Base-by-base conservation (phyloP, 192 early-diverging fungal species). In the Podila epigama region DNA sequence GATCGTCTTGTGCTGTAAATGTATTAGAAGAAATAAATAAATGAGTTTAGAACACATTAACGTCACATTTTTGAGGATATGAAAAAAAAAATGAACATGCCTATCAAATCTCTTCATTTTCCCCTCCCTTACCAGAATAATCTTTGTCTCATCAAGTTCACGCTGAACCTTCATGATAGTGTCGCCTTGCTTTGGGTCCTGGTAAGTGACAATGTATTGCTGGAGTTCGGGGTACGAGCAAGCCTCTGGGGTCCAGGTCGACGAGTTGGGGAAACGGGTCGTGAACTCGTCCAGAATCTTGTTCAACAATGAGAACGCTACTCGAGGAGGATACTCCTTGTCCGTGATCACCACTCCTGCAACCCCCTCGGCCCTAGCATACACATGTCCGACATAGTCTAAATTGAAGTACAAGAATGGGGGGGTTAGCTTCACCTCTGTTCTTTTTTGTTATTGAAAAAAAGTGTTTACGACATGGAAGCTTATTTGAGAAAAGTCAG, bases 111-210 rank as follows among this genome's bases (percentile, higher is more conserved):
- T 86, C 50, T 97, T 94, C 58, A 98, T 88, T 79, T 93, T 94
- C 75, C 94, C 94, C 0, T 96, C 98, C 81, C 95, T 95, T 82
- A 95, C 94, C 85, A 99, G 68, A 33, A 99, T 91, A 42, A 90
- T 90, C 80, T 95, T 99, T 11, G 97, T 99, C 80, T 99, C 95
- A 69, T 99, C 97, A 82, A 99, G 80, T 80, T 99, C 96, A 70
- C 89, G 87, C 84, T 98, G 97, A 44, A 99, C 94, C 70, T 89
- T 87, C 89, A 97, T 89, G 63, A 98, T 94, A 4, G 90, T 93
- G 80, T 99, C 96, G 8, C 92, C 91, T 60, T 91, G 88, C 58
- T 94, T 88, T 37, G 97, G 97, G 80, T 98, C 94, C 88, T 99
- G 96, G 70, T 92, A 94, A 69, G 92, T 92, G 1, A 32, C 63